These are phyloP conservation scores for Epichloe elymi DNA, from an alignment of 2,329 filamentous ascomycete genomes.

Conservation along the genomic window DNA sequence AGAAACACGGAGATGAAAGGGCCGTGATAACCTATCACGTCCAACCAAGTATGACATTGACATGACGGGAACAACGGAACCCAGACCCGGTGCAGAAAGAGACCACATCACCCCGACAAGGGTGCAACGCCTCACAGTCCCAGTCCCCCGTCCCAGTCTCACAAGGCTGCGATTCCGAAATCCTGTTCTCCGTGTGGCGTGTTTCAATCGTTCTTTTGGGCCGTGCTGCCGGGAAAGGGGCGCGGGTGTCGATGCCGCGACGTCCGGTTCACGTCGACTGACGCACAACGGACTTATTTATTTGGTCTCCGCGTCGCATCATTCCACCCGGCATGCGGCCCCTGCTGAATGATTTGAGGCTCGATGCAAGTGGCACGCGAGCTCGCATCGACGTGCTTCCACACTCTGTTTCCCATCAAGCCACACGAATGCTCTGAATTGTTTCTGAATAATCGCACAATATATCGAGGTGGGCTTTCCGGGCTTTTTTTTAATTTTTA, in stretches of 20 bases:
- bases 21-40: neutral
- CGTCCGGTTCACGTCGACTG: neutral
- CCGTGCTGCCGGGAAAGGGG: neutral
- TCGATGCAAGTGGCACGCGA: neutral
- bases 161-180: neutral
- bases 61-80: neutral
- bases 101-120: neutral
- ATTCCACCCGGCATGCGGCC: too few species aligned
- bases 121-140: neutral
- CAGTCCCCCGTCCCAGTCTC: neutral
- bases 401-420: neutral
- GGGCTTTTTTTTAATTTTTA: too few species aligned
- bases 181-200: neutral
- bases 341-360: too few species aligned
- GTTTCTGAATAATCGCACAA: neutral
- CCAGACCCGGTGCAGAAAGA: neutral
- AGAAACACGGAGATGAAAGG: too few species aligned
- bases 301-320: neutral
- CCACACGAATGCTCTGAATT: neutral
- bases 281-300: neutral
- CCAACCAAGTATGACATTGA: neutral
- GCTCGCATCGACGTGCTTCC: neutral
- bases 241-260: too few species aligned
- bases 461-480: neutral
- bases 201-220: neutral